These are phyloP conservation scores for Erodium trifolium DNA, from an alignment of 441 rosid genomes.

Conservation along the genomic window DNA sequence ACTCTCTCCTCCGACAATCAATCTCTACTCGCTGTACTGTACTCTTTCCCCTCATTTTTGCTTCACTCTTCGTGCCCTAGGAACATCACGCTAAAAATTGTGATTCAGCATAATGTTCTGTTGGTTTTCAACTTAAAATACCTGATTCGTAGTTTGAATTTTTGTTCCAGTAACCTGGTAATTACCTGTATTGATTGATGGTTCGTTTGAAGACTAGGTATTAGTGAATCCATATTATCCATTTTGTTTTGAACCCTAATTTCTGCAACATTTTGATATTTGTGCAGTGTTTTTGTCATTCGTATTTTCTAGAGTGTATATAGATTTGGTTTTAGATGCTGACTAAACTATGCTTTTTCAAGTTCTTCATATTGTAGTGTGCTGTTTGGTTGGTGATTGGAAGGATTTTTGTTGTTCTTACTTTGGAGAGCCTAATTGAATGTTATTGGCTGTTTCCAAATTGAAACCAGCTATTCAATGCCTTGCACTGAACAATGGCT, in stretches of 20 bases:
- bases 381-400: not conserved
- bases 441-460: not conserved
- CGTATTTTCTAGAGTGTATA: not conserved
- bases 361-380: not conserved
- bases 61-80: not conserved
- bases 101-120: not conserved
- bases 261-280: not conserved
- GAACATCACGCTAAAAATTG: not conserved
- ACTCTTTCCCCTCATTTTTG: not conserved
- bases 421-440: not conserved
- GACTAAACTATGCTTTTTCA: not conserved
- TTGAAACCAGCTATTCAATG: not conserved
- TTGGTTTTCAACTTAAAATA: not conserved
- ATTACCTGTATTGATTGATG: not conserved
- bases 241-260: not conserved
- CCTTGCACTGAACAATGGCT: conserved; percentile 1
- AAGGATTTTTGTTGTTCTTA: not conserved
- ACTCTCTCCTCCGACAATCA: conserved; percentile 45
- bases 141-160: not conserved
- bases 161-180: not conserved
- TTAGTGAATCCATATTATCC: not conserved
- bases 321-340: not conserved
- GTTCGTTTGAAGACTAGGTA: not conserved
- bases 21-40: conserved; percentile 38
- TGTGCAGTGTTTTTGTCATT: not conserved